Base-by-base conservation (phyloP, 2,329 filamentous ascomycete genomes). In the Myrmaecium sp. region DNA sequence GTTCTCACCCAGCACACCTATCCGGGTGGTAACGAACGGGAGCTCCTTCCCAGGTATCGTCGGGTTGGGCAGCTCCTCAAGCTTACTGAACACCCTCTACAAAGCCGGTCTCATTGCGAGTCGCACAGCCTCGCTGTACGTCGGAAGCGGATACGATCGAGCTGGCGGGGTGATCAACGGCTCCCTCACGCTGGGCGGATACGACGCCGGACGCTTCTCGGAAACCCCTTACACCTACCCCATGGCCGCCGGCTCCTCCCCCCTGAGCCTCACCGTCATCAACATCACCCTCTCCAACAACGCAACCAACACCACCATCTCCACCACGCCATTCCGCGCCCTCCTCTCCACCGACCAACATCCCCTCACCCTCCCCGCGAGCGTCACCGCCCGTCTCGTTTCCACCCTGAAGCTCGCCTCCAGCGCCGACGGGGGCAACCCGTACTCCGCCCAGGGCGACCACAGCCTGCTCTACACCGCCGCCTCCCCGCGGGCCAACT, bases 271-370 rank as follows among this genome's bases (percentile, higher is more conserved):
- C 7, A 43, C 36, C 6, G 49, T 58, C 30, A 47, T 47, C 25
- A 49, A 57, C 30, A 49, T 58, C 29, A 33, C 51, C 25, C 39
- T 58, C 20, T 46, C 43, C 27, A 39, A 47, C 24, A 32, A 41
- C 6, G 34, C 37, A 1, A n/a, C n/a, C n/a, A 29, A 33, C 7
- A 17, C 22, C 14, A 34, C 37, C 14, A 22, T 36, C 5, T 23
- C 36, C 7, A 30, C 23, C 14, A 12, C 13, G 11, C 23, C 25
- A 3, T 27, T 30, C 25, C n/a, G n/a, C n/a, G n/a, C n/a, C n/a
- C n/a, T n/a, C n/a, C n/a, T 59, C 28, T 52, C 54, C 6, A 57
- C 55, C 1, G 46, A 54, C 21, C 52, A 56, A 32, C 57, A 51
- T 27, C 49, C 53, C 6, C 41, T 58, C 17, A 46, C 46, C 2